These are phyloP conservation scores for Opeltia flavorubescens DNA, from an alignment of 495 filamentous ascomycete species.

Conservation along the genomic window DNA sequence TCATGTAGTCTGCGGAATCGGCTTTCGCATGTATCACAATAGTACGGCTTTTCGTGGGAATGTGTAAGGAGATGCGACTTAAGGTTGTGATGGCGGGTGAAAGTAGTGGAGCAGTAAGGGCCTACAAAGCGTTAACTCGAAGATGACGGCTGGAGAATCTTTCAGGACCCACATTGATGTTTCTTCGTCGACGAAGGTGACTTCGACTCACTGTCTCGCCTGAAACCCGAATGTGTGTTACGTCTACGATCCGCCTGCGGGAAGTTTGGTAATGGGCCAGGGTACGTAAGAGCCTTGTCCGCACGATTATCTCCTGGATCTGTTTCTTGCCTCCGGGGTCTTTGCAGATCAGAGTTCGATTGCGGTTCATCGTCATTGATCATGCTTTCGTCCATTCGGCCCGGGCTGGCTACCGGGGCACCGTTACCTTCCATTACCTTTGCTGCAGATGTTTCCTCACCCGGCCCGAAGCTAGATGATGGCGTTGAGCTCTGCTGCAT, in stretches of 20 bases:
- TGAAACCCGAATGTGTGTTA: slow-evolving; percentile 51
- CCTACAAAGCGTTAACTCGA: neutral
- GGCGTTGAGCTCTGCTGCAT: slow-evolving; percentile 18
- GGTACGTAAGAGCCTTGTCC: slow-evolving; percentile 40
- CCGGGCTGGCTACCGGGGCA: slow-evolving; percentile 17
- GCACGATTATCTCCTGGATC: slow-evolving; percentile 30
- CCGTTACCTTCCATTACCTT: slow-evolving; percentile 12
- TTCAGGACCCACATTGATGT: slow-evolving; percentile 52
- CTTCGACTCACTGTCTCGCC: slow-evolving; percentile 42
- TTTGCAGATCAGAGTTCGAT: neutral
- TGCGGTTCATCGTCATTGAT: slow-evolving; percentile 11
- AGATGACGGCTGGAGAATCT: neutral
- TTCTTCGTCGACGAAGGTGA: slow-evolving; percentile 73
- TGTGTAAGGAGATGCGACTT: slow-evolving; percentile 97
- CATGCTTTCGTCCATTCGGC: slow-evolving; percentile 12
- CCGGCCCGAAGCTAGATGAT: slow-evolving; percentile 14
- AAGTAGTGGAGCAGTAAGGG: slow-evolving; percentile 88
- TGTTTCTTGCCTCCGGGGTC: slow-evolving; percentile 11
- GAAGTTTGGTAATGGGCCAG: slow-evolving; percentile 28
- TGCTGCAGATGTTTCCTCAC: slow-evolving; percentile 6
- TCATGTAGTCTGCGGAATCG: slow-evolving; percentile 89
- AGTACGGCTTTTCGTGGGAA: slow-evolving; percentile 95
- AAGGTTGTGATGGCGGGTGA: slow-evolving; percentile 96
- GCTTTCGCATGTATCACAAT: slow-evolving; percentile 76
- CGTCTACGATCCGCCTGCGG: slow-evolving; percentile 36